Evolutionary conservation across 345 rosid species (phyloP).

Genomic region (Syzygium aqueum): DNA sequence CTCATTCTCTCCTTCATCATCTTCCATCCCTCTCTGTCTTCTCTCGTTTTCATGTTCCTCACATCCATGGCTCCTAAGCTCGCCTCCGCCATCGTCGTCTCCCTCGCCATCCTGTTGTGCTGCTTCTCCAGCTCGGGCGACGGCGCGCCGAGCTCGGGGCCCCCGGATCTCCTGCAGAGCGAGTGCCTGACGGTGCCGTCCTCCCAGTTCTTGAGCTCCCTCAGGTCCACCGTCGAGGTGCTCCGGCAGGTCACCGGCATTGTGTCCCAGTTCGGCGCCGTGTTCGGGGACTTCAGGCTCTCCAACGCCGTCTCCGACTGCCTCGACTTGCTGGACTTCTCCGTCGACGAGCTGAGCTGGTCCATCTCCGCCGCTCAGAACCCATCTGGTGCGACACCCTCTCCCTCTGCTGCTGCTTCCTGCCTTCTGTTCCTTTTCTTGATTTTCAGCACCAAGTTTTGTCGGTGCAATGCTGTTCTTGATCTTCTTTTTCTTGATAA

Average conservation of each 20-base stretch:
- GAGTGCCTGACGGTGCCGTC: constrained; percentile 10
- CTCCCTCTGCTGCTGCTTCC: neutral
- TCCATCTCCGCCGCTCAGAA: constrained; percentile 10
- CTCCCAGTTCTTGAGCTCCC: neutral
- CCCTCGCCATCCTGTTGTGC: neutral
- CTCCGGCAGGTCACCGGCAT: constrained; percentile 1
- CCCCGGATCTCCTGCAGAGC: neutral
- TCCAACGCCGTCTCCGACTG: constrained; percentile 14
- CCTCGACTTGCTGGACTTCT: constrained; percentile 15
- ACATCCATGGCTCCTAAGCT: neutral
- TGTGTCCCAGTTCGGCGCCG: constrained; percentile 10
- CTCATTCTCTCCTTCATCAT: neutral
- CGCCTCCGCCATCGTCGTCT: neutral
- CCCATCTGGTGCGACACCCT: neutral
- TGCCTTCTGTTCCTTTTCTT: neutral
- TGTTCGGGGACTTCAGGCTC: constrained; percentile 11
- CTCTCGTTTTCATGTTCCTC: neutral
- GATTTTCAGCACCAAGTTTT: too few relatives aligned
- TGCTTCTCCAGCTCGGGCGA: neutral
- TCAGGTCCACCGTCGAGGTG: constrained; percentile 4
- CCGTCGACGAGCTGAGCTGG: constrained; percentile 15
- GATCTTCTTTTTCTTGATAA: neutral
- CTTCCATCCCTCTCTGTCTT: neutral
- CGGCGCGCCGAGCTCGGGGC: neutral
- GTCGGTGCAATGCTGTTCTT: neutral